Conservation (phyloP, 805 yeast genomes). For the Myxozyma neglecta region DNA sequence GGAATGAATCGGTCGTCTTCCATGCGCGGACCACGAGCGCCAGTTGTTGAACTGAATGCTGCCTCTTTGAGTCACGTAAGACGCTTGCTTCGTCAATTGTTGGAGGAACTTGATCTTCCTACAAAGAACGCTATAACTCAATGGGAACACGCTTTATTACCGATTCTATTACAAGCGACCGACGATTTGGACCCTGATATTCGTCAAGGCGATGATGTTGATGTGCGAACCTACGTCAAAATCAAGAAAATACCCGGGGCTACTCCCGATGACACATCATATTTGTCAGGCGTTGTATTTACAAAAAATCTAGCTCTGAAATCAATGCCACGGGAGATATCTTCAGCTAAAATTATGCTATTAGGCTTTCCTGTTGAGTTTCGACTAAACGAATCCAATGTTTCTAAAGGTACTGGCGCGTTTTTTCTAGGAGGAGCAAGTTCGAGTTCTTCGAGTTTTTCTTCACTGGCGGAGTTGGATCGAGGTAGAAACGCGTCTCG, state of each 20-base stretch:
- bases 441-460: neutral
- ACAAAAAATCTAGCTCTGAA: constrained; percentile 80
- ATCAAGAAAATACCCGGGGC: constrained; percentile 85
- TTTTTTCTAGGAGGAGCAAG: neutral
- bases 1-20: constrained; percentile 28
- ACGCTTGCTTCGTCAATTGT: constrained; percentile 57
- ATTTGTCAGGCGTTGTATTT: constrained; percentile 77
- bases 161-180: constrained; percentile 54
- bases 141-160: constrained; percentile 62
- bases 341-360: constrained; percentile 72
- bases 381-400: constrained; percentile 60
- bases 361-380: constrained; percentile 90
- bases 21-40: constrained; percentile 41
- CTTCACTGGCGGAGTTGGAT: neutral
- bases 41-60: constrained; percentile 31
- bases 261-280: constrained; percentile 54
- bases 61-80: constrained; percentile 47
- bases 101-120: constrained; percentile 58
- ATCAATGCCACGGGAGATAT: constrained; percentile 65
- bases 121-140: constrained; percentile 42
- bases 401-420: neutral
- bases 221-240: constrained; percentile 85
- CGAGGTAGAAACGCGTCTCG: neutral
- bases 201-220: constrained; percentile 69
- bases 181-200: constrained; percentile 61